Percentiles rank a stretch among this genome's conserved stretches.
Conservation (phyloP, 805 yeast species). For the Torulaspora indica region DNA sequence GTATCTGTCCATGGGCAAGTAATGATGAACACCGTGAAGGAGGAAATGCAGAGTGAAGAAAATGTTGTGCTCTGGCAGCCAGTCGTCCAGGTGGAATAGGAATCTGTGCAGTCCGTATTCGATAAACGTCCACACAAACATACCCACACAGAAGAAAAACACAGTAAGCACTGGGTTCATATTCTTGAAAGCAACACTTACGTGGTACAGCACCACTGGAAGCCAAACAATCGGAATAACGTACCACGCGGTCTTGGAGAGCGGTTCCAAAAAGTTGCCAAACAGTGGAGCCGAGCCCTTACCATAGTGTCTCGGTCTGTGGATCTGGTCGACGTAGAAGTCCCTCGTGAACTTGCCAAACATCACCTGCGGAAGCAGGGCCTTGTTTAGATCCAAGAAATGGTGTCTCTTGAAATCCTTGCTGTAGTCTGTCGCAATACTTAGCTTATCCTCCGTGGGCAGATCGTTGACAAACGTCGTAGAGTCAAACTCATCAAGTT, state of each 20-base stretch:
- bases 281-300: conserved; percentile 94
- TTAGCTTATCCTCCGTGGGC: conserved; percentile 68
- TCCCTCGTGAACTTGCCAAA: conserved; percentile 74
- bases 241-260: conserved; percentile 92
- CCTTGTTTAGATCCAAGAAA: conserved; percentile 79
- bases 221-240: conserved; percentile 85
- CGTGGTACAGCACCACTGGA: conserved; percentile 65
- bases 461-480: conserved; percentile 53
- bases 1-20: conserved; percentile 90
- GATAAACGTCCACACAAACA: conserved; percentile 86
- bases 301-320: conserved; percentile 97
- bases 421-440: conserved; percentile 70
- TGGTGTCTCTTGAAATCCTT: conserved; percentile 71
- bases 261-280: conserved; percentile 91
- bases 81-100: conserved; percentile 84
- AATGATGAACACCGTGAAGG: conserved; percentile 95
- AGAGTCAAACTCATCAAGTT: conserved; percentile 43
- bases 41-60: conserved; percentile 82
- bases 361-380: conserved; percentile 76
- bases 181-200: conserved; percentile 54
- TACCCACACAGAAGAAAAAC: conserved; percentile 68
- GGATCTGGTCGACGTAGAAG: conserved; percentile 92
- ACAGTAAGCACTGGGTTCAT: conserved; percentile 44
- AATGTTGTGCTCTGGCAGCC: conserved; percentile 72
- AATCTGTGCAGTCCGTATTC: conserved; percentile 89